These are phyloP conservation scores for Phytopythium vexans DNA, from an alignment of 352 stramenopile species.

Conservation along the genomic window DNA sequence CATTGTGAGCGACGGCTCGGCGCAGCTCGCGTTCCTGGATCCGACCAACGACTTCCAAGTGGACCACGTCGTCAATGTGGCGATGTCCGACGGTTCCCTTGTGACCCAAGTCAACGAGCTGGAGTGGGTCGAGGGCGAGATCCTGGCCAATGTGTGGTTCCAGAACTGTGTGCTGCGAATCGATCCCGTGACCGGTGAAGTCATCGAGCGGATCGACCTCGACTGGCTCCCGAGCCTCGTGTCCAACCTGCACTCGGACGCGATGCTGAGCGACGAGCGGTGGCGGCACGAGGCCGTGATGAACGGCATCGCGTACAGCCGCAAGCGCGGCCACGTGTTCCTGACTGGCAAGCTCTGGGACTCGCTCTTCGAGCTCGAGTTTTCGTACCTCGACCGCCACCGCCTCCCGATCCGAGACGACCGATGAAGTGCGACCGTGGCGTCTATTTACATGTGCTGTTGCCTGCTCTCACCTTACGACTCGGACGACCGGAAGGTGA, in stretches of 20 bases:
- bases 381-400: conserved; percentile 45
- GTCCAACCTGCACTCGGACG: conserved; percentile 41
- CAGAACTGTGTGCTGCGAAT: conserved; percentile 75
- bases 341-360: conserved; percentile 84
- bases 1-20: conserved; percentile 84
- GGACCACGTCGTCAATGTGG: conserved; percentile 55
- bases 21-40: conserved; percentile 79
- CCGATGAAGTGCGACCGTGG: not conserved
- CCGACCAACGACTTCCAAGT: conserved; percentile 47
- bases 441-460: not conserved
- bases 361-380: conserved; percentile 77
- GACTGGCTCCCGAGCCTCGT: conserved; percentile 60
- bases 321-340: conserved; percentile 53
- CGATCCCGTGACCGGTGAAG: conserved; percentile 50
- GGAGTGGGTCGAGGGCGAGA: conserved; percentile 78
- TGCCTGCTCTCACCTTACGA: not conserved
- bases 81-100: conserved; percentile 23
- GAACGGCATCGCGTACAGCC: conserved; percentile 87
- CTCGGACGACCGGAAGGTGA: conserved; percentile 1
- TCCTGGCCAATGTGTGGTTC: conserved; percentile 89
- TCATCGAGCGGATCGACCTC: conserved; percentile 75
- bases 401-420: conserved; percentile 8
- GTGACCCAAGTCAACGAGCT: conserved; percentile 83
- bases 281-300: conserved; percentile 72
- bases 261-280: conserved; percentile 33